Evolutionary conservation across 257 asterid species (phyloP), one percentile per base, ranked within the genome.

Genomic region (Lithospermum erythrorhizon): DNA sequence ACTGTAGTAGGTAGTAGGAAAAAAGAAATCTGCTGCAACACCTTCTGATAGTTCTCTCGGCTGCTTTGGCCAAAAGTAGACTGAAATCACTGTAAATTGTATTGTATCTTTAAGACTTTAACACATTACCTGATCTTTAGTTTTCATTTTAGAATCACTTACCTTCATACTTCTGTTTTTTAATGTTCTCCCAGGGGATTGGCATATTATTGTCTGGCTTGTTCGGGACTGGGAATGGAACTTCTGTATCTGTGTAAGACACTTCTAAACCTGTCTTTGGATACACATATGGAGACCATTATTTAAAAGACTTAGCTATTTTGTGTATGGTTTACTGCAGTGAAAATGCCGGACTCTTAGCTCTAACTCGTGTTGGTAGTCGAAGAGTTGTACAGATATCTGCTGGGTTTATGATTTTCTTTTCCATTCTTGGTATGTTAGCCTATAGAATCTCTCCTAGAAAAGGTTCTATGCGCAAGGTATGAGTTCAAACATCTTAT

Each of bases 341-440:
- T 68, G 91, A 86, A 78, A 86, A 83, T 64, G 89, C 95, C 57
- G 91, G 95, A 68, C 81, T 86, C 59, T 68, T 86, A 76, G 95
- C 91, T 21, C 73, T 83, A 69, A 86, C 91, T 0, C 91, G 95
- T 63, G 91, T 86, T 58, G 95, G 95, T 67, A 86, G 89, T 66
- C 77, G 91, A 74, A 77, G 95, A 74, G 95, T 86, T 35, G 91
- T 86, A 13, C 95, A 86, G 65, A 86, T 86, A 61, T 86, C 95
- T 53, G 89, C 95, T 63, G 95, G 82, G 14, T 86, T 86, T 81
- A 86, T 86, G 95, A 76, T 83, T 70, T 86, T 86, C 85, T 86
- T 86, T 56, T 86, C 95, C 2, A 77, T 86, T 78, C 95, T 86
- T 21, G 95, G 95, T 86, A 81, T 60, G 27, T 41, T 24, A 55